Base-by-base conservation (phyloP, 139 green algal species). In the Ostreobium quekettii region DNA sequence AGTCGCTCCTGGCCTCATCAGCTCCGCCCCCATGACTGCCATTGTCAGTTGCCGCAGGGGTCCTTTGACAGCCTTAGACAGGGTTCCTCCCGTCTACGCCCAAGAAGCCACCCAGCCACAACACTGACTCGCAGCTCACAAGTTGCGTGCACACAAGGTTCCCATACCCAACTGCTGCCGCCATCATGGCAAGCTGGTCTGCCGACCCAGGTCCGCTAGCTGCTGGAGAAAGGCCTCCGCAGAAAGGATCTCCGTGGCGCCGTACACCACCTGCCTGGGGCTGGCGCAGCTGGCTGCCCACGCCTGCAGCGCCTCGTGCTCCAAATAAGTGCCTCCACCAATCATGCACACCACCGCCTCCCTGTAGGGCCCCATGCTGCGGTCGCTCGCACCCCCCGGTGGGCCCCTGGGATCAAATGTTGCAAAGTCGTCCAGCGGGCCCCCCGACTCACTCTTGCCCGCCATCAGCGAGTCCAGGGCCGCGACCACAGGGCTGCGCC, bases 311-410 rank as follows among this genome's bases (percentile, higher is more conserved):
- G 76, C 82, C 73, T 93, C 85, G 37, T 85, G 78, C 81, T 99
- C 95, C 15, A 91, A 58, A 76, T 97, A 99, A 83, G 95, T 97
- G 4, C 95, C 95, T 3, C 93, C 95, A 0, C 95, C 95, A 33
- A 99, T 89, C 80, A 99, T 89, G 74, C 98, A 99, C 32, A 96
- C 91, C 5, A 99, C 82, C 1, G 83, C 86, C 35, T 98, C 91
- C 60, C 78, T 77, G 75, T 88, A 91, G 24, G 86, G 78, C 5
- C 80, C 80, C 49, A 70, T 75, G 6, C 78, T 76, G 1, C 70
- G 71, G 19, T 81, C 49, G 46, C 67, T 36, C 24, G 70, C 63
- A 0, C 73, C 62, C 1, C 85, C 72, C 28, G 60, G 24, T 6
- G 71, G 42, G 19, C 80, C 70, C 84, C 95, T 96, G 30, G 90